Evolutionary conservation across 768 basidiomycete genomes (phyloP), one percentile per base, ranked within the genome.

Genomic region (Lactarius hengduanensis): DNA sequence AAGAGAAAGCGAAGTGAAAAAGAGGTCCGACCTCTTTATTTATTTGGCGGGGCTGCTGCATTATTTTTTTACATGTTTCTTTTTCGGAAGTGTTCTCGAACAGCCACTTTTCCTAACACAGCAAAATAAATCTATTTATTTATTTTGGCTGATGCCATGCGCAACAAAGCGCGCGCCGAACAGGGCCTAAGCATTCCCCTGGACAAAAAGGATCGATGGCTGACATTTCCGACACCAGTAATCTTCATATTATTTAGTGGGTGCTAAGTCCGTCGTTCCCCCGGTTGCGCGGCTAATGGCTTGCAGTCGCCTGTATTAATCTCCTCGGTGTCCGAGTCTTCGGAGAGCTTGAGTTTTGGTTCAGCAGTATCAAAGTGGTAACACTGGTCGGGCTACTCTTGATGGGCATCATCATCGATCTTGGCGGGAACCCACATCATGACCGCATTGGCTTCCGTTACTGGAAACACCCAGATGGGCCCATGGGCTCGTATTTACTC

Each of bases 291-390:
- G 16, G 4, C 30, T 16, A 38, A 43, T 71, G 71, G 67, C 34
- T 3, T 16, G 16, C 30, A 86, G 83, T 87, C 62, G 82, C 84
- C 66, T 16, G 78, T 22, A 72, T 87, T 68, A 89, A 89, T 74
- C 73, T 87, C 16, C 78, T 88, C 50, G 87, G 86, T 53, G 82
- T 90, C 26, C 82, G 84, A 1, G 80, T 87, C 7, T 90, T 89
- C 65, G 87, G 88, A 60, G 88, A 90, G 72, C 76, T 89, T n/a
- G 87, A 89, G 72, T 89, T 89, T 75, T 89, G 87, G 86, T 83
- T 84, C 71, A 88, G 86, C 63, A 83, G 84, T 62, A 80, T 92
- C 74, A 91, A 92, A 75, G 81, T 91, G 73, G 66, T 80, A 30
- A 75, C 78, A 16, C 74, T 80, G 40, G 78, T 86, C 62, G 83